Evolutionary conservation across 208 protist species (phyloP), one percentile per base, ranked within the genome.

Genomic region (Zelonia costaricensis): DNA sequence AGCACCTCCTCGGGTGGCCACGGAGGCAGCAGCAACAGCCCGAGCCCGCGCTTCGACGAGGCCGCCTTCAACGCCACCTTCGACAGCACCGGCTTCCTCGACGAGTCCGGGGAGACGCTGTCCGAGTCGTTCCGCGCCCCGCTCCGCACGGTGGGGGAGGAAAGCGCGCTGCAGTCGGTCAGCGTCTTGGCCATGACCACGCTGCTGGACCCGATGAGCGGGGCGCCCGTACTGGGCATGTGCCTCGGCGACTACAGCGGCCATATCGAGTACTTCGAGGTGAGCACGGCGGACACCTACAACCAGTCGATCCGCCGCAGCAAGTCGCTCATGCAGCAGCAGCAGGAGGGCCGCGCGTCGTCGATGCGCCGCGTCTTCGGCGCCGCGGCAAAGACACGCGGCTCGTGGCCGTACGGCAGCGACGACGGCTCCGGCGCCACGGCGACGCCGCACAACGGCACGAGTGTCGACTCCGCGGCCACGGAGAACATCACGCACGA

Each of bases 241-340:
- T 88, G 80, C 61, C 39, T 95, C 2, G 89, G 89, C n/a, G 89
- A 95, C 57, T 84, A 71, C 62, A 93, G 73, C 62, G 86, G 89
- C 23, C 76, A 86, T 47, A 78, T 95, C 1, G 79, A 88, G 69
- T 95, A 95, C 55, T 85, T 84, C 40, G 86, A 95, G 69, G 66
- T 93, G 46, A 81, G 71, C 47, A 69, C 77, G 1, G 74, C 49
- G 16, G 72, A 82, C 47, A 58, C 40, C 9, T 72, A 69, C 46
- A 86, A 82, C 60, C 43, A 48, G 5, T 66, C 53, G 4, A 77
- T 86, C 20, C 63, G 74, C 5, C 69, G 74, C 39, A 80, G 78
- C 53, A 78, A 74, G 42, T 88, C 64, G n/a, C 56, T 75, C 25
- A 68, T 58, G 39, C 54, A 63, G 58, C 47, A 63, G 18, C 55